Percentiles rank a stretch among this genome's conserved stretches.
These are phyloP conservation scores for Globisporangium canariense DNA, from an alignment of 352 stramenopile species.

Conservation along the genomic window DNA sequence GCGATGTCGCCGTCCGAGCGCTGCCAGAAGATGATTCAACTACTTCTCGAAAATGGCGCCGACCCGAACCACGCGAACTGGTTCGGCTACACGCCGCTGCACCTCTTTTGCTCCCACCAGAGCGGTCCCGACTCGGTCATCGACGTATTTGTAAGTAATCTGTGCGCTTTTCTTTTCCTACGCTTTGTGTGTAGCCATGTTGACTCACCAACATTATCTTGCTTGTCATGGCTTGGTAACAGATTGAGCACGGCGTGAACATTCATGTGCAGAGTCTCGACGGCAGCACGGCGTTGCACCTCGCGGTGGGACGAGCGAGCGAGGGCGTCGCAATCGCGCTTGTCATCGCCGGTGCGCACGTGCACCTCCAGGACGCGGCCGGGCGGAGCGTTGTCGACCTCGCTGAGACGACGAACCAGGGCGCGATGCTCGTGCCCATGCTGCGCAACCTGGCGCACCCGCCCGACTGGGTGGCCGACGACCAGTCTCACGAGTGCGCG, in stretches of 20 bases:
- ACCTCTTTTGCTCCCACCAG: conserved; percentile 85
- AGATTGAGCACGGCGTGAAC: conserved; percentile 79
- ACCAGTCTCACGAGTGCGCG: conserved; percentile 67
- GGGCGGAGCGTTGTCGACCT: conserved; percentile 82
- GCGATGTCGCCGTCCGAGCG: conserved; percentile 79
- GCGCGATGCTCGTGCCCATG: conserved; percentile 75
- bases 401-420: conserved; percentile 78
- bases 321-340: conserved; percentile 69
- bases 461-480: conserved; percentile 66
- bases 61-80: conserved; percentile 77
- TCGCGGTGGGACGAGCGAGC: conserved; percentile 72
- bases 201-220: not conserved
- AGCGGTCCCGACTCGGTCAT: conserved; percentile 62
- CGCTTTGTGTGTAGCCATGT: not conserved
- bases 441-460: conserved; percentile 66
- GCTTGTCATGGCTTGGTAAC: not conserved
- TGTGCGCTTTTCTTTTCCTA: not conserved
- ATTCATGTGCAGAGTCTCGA: conserved; percentile 83
- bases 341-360: conserved; percentile 68
- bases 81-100: conserved; percentile 84
- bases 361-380: conserved; percentile 77
- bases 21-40: conserved; percentile 80
- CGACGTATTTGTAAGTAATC: conserved; percentile 73
- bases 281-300: conserved; percentile 78
- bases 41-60: conserved; percentile 76